These are phyloP conservation scores for Cladophialophora bantiana DNA, from an alignment of 2,329 filamentous ascomycete species.

Conservation along the genomic window DNA sequence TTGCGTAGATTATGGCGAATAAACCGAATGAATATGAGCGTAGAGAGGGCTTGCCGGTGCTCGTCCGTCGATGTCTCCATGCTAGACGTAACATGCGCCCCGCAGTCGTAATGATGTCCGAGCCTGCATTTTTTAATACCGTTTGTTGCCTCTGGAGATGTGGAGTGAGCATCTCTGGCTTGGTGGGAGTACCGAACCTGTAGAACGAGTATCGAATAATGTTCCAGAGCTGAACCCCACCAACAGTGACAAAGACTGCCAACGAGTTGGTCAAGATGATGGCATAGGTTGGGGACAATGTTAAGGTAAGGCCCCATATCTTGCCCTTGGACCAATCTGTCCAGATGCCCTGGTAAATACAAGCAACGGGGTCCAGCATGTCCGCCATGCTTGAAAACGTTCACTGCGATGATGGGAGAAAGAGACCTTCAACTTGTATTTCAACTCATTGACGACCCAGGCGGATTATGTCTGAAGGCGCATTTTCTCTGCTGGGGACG, in stretches of 20 bases:
- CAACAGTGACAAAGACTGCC: conserved; percentile 32
- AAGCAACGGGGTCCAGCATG: conserved; percentile 11
- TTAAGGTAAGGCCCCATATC: conserved; percentile 35
- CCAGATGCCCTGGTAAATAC: conserved; percentile 33
- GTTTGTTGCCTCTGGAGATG: conserved; percentile 25
- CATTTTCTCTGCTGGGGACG: not conserved
- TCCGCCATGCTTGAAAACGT: conserved; percentile 18
- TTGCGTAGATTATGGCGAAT: conserved; percentile 27
- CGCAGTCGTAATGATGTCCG: conserved; percentile 23
- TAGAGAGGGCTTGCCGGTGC: conserved; percentile 23
- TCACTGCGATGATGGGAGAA: not conserved
- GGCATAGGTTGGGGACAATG: conserved; percentile 30
- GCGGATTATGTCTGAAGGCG: not conserved
- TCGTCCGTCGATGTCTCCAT: conserved; percentile 25
- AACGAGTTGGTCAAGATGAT: conserved; percentile 34
- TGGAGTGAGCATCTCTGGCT: conserved; percentile 1
- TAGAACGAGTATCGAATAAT: conserved; percentile 33
- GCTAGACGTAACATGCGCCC: conserved; percentile 28
- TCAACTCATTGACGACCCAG: not conserved
- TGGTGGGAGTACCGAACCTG: conserved; percentile 15
- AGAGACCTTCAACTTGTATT: not conserved
- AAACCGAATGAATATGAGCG: conserved; percentile 26
- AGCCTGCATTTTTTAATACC: conserved; percentile 32
- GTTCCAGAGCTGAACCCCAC: conserved; percentile 33
- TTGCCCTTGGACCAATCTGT: conserved; percentile 33